phyloP scores from a whole-genome alignment of 306 rosid species.

The Cicer cuneatum region DNA sequence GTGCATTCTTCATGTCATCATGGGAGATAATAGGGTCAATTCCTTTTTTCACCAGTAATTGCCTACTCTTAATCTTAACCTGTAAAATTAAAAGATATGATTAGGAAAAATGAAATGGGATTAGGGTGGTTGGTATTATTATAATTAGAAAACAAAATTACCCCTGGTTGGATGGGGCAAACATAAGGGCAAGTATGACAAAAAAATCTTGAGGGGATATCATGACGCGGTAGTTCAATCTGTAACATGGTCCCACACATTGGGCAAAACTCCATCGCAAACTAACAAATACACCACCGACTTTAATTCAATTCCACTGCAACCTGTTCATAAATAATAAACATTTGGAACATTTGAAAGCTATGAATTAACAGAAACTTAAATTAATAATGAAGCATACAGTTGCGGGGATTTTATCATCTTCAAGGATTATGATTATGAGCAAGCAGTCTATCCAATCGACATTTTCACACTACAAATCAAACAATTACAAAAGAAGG shows the following conservation, averaged over 20 bases:
- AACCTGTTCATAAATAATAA: not conserved
- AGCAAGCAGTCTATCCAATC: slow-evolving; percentile 63
- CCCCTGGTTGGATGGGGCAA: not conserved
- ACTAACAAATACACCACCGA: not conserved
- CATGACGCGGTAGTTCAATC: no score
- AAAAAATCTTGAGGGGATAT: not conserved
- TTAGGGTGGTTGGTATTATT: not conserved
- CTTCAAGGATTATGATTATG: slow-evolving; percentile 72
- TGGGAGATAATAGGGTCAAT: not conserved
- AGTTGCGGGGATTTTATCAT: slow-evolving; percentile 62
- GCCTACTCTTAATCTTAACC: slow-evolving; percentile 14
- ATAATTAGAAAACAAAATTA: not conserved
- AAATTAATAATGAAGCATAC: slow-evolving; percentile 54
- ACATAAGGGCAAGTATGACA: not conserved
- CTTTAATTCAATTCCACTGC: no score
- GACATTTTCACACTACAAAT: slow-evolving; percentile 55
- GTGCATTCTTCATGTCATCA: slow-evolving; percentile 16
- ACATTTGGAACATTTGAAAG: not conserved
- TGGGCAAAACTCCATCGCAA: not conserved
- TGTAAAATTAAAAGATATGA: not conserved
- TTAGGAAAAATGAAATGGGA: no score
- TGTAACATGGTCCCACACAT: no score
- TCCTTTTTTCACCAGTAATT: not conserved
- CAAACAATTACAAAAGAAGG: not conserved
- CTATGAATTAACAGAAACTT: not conserved